Conservation (phyloP, 345 rosid genomes). For the Populus pruinosa region DNA sequence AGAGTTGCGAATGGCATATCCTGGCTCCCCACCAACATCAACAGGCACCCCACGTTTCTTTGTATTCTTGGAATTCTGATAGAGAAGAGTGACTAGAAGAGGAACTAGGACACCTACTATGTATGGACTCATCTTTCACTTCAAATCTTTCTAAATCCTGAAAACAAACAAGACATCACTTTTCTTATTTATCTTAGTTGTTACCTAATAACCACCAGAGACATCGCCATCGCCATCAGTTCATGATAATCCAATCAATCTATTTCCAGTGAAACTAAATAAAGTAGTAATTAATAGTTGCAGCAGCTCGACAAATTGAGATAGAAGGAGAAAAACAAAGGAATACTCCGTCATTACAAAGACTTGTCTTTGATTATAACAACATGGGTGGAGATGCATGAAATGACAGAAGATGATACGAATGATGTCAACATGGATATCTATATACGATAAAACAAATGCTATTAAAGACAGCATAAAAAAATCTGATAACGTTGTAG, state of each 20-base stretch:
- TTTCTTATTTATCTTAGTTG: not conserved
- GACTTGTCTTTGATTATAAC: no score
- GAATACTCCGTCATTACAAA: not conserved
- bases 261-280: not conserved
- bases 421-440: not conserved
- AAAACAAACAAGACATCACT: conserved; percentile 2
- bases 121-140: conserved; percentile 65
- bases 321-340: not conserved
- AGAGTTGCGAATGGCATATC: conserved; percentile 62
- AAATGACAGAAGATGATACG: no score
- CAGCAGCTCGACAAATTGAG: not conserved
- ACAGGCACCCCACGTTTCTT: conserved; percentile 75
- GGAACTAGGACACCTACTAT: conserved; percentile 70
- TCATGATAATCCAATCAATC: not conserved
- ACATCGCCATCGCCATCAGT: not conserved
- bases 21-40: conserved; percentile 84
- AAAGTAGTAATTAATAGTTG: not conserved
- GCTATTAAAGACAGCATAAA: not conserved
- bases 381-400: no score
- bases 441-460: not conserved
- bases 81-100: conserved; percentile 54
- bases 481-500: not conserved
- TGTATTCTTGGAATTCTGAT: conserved; percentile 49
- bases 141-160: conserved; percentile 13
- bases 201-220: not conserved